These are phyloP conservation scores for Ephemerocybe angulata DNA, from an alignment of 768 basidiomycete species.

Conservation along the genomic window DNA sequence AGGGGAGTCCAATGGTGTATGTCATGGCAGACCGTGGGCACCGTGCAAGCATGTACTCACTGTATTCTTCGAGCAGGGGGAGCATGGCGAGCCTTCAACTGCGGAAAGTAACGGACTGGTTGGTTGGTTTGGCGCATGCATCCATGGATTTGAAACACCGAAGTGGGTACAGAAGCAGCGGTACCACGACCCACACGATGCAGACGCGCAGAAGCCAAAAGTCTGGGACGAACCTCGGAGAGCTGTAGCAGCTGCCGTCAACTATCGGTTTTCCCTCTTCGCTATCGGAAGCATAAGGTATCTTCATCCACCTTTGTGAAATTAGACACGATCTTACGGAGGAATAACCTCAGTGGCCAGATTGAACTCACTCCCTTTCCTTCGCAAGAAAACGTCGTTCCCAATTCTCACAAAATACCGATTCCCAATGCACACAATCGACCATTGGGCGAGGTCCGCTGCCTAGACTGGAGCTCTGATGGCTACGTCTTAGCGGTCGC, in stretches of 20 bases:
- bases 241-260: constrained; percentile 65
- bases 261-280: constrained; percentile 75
- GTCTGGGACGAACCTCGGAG: constrained; percentile 63
- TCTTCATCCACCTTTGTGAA: too few relatives aligned
- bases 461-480: constrained; percentile 91
- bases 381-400: constrained; percentile 51
- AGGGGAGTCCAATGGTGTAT: not conserved
- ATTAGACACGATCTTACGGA: not conserved
- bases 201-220: constrained; percentile 19
- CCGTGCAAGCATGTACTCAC: too few relatives aligned
- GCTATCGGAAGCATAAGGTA: constrained; percentile 77
- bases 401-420: constrained; percentile 57
- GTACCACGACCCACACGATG: constrained; percentile 46
- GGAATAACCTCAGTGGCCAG: constrained; percentile 45
- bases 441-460: constrained; percentile 56
- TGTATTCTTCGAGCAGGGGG: too few relatives aligned
- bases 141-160: constrained; percentile 70
- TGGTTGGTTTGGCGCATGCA: constrained; percentile 74
- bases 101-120: constrained; percentile 21
- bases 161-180: constrained; percentile 79
- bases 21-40: too few relatives aligned
- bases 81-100: not conserved
- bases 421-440: constrained; percentile 60
- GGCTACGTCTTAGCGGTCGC: constrained; percentile 94
- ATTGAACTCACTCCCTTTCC: constrained; percentile 70